A percentile compares a stretch with the other conserved stretches of the same genome.
Evolutionary conservation across 1,284 basidiomycete species (phyloP).

Genomic region (Heterobasidion irregulare): DNA sequence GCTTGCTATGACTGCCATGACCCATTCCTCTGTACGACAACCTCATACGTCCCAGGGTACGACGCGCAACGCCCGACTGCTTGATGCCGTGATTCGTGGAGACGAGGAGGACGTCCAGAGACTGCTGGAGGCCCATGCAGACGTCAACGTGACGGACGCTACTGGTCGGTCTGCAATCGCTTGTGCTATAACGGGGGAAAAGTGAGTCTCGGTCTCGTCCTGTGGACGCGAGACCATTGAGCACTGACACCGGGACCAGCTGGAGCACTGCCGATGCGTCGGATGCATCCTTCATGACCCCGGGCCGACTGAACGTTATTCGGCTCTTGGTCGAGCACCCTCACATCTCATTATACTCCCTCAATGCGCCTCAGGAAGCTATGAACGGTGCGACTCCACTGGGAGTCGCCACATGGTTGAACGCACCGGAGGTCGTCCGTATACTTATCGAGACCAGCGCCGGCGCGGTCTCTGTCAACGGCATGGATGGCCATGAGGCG

Average conservation of each 20-base stretch:
- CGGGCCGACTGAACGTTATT: slow-evolving; percentile 45
- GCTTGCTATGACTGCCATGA: not conserved
- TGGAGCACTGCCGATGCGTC: slow-evolving; percentile 61
- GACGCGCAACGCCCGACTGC: slow-evolving; percentile 27
- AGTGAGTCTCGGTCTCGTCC: slow-evolving; percentile 28
- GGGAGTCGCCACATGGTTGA: slow-evolving; percentile 68
- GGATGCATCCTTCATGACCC: slow-evolving; percentile 53
- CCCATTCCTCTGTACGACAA: slow-evolving; percentile 1
- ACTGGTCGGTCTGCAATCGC: slow-evolving; percentile 53
- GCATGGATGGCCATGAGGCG: slow-evolving; percentile 60
- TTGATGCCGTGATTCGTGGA: slow-evolving; percentile 49
- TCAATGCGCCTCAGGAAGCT: slow-evolving; percentile 58
- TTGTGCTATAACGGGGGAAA: slow-evolving; percentile 60
- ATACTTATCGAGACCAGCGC: slow-evolving; percentile 50
- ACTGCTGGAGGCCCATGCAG: slow-evolving; percentile 50
- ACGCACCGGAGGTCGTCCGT: slow-evolving; percentile 46
- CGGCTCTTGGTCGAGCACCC: slow-evolving; percentile 42
- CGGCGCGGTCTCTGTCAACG: slow-evolving; percentile 59
- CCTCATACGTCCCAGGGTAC: not conserved
- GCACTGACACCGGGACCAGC: slow-evolving; percentile 26
- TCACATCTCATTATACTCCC: slow-evolving; percentile 51
- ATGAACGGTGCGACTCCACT: slow-evolving; percentile 67
- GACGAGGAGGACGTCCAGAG: slow-evolving; percentile 41
- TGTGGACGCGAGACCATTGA: slow-evolving; percentile 1
- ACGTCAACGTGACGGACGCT: slow-evolving; percentile 55